Evolutionary conservation across 345 rosid genomes (phyloP).

Genomic region (Cochlearia excelsa): DNA sequence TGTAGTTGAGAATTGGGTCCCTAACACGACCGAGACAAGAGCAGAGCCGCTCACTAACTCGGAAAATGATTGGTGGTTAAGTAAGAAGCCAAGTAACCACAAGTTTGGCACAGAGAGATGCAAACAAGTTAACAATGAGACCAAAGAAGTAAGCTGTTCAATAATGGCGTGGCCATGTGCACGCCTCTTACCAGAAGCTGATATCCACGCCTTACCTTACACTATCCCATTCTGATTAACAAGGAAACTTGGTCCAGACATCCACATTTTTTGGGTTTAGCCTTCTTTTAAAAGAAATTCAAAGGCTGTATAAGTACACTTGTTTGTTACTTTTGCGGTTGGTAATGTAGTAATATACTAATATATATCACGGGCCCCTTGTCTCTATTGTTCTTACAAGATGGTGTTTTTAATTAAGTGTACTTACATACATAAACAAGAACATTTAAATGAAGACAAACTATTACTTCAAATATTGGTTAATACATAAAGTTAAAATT

Average conservation of each 20-base stretch:
- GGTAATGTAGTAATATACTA: conserved; percentile 18
- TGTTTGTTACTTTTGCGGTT: conserved; percentile 19
- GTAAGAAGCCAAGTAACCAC: conserved; percentile 22
- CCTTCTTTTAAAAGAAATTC: not conserved
- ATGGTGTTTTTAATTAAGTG: too few species aligned
- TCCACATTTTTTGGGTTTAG: conserved; percentile 22
- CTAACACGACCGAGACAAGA: conserved; percentile 28
- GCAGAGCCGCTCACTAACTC: conserved; percentile 18
- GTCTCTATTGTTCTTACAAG: too few species aligned
- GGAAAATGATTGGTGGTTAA: conserved; percentile 45
- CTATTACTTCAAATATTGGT: not conserved
- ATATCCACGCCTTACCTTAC: conserved; percentile 60
- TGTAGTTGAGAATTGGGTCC: conserved; percentile 55
- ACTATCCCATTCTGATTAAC: conserved; percentile 52
- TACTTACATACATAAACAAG: not conserved
- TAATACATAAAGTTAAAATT: conserved; percentile 15
- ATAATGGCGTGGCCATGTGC: conserved; percentile 41
- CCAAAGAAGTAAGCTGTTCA: conserved; percentile 18
- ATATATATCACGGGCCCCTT: not conserved
- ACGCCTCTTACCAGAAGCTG: conserved; percentile 43
- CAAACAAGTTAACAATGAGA: conserved; percentile 25
- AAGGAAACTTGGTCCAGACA: conserved; percentile 23
- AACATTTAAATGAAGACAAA: not conserved
- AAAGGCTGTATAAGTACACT: conserved; percentile 17
- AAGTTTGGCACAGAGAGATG: conserved; percentile 21